Evolutionary conservation across 345 rosid species (phyloP).

Genomic region (Acer yangbiense): DNA sequence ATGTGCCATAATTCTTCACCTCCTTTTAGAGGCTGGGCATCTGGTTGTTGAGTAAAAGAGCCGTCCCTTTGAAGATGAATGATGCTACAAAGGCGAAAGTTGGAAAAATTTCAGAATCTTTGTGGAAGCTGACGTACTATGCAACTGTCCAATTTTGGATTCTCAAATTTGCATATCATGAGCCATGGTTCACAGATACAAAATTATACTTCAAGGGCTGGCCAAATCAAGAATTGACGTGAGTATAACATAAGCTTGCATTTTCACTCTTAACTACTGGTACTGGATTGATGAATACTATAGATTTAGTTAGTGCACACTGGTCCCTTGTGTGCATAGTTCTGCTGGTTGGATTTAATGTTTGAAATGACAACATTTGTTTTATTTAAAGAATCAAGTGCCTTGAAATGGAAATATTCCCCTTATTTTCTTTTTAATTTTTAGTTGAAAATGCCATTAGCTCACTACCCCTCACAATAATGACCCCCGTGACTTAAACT

Average conservation of each 20-base stretch:
- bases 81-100: constrained; percentile 54
- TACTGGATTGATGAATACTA: background rate
- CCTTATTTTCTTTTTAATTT: background rate
- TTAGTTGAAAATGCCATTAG: background rate
- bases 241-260: constrained; percentile 36
- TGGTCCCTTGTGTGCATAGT: background rate
- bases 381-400: background rate
- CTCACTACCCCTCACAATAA: background rate
- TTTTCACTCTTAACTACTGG: background rate
- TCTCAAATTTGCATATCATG: constrained; percentile 50
- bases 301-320: background rate
- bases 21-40: constrained; percentile 61
- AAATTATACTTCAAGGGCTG: constrained; percentile 66
- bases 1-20: constrained; percentile 15
- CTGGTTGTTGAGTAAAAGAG: constrained; percentile 52
- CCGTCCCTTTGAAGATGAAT: constrained; percentile 45
- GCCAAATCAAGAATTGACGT: constrained; percentile 93
- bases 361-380: background rate
- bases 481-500: background rate
- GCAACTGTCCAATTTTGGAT: constrained; percentile 62
- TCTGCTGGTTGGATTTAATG: constrained; percentile 7
- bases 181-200: constrained; percentile 79
- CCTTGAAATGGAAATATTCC: background rate
- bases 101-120: constrained; percentile 77
- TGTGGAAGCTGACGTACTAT: constrained; percentile 87